Base-by-base conservation (phyloP, 768 basidiomycete genomes). In the Cyathus striatus region DNA sequence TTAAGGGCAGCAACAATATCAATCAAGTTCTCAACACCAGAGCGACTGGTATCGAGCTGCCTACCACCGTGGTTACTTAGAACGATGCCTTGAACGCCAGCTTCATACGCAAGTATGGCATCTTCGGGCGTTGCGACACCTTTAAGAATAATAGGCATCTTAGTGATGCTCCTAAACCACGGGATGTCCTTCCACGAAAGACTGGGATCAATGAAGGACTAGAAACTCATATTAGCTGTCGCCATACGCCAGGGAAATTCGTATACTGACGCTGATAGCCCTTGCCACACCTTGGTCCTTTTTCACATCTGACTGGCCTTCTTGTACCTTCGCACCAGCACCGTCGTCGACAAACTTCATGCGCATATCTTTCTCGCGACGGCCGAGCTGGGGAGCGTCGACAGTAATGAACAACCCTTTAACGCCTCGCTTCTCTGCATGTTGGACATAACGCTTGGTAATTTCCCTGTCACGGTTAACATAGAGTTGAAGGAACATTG, bases 351-450 rank as follows among this genome's bases (percentile, higher is more conserved):
- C 35, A 47, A 97, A 97, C 58, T 92, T 95, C 81, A 87, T 87
- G 20, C 95, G 75, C 93, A 98, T 97, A 57, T 98, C 95, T 66
- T 94, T 93, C 61, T 95, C 93, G 46, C 94, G 77, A 10, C 93
- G 79, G 34, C 95, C 95, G 7, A 98, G 81, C 52, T 96, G 93
- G 5, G 95, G 95, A 0, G 95, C 95, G 65, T 98, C 95, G 21
- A 98, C 95, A 0, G 95, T 97, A 59, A 98, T 96, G 63, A 98
- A 97, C 10, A 98, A 69, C 3, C 76, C 95, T 60, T 92, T 94
- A 57, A 99, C 78, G 2, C 95, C 95, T 21, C 92, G 79, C 49
- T 75, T 68, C 63, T 94, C 92, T 1, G 96, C 96, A 49, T 95
- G 90, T 52, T 88, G 80, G 0, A 98, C 89, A 40, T 92, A 80